These are phyloP conservation scores for Cystobasidiopsis lactophilus DNA, from an alignment of 768 basidiomycete genomes.

Conservation along the genomic window DNA sequence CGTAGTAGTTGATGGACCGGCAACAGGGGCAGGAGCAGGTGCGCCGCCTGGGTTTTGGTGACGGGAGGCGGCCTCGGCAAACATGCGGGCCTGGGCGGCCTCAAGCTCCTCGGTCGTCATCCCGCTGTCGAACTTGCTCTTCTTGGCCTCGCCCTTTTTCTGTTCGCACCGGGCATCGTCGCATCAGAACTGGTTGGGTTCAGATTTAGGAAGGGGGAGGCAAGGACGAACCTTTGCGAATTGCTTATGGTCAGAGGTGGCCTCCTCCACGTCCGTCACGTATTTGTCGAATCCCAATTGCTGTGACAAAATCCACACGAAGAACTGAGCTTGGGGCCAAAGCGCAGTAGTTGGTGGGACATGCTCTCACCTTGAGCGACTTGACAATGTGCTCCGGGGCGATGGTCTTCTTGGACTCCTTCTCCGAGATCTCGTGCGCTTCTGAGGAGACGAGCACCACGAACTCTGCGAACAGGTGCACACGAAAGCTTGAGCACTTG, in stretches of 20 bases:
- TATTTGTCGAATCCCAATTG: conserved; percentile 82
- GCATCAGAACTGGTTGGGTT: too few species aligned
- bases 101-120: conserved; percentile 75
- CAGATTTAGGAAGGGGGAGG: neutral
- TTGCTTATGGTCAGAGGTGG: conserved; percentile 87
- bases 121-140: conserved; percentile 68
- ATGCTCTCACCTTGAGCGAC: conserved; percentile 50
- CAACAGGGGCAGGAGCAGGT: neutral
- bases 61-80: conserved; percentile 45
- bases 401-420: conserved; percentile 96
- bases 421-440: conserved; percentile 93
- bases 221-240: conserved; percentile 52
- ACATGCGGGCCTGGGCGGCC: conserved; percentile 68
- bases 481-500: neutral
- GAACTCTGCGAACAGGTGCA: conserved; percentile 45
- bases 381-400: conserved; percentile 88
- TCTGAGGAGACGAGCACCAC: conserved; percentile 93
- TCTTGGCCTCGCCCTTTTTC: conserved; percentile 72
- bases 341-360: neutral
- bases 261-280: conserved; percentile 70
- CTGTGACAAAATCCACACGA: conserved; percentile 27
- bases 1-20: neutral
- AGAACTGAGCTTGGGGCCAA: neutral
- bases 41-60: neutral
- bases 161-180: conserved; percentile 1